A percentile compares a stretch with the other conserved stretches of the same genome.
Conservation (phyloP, 441 rosid genomes). For the Gossypium trilobum region DNA sequence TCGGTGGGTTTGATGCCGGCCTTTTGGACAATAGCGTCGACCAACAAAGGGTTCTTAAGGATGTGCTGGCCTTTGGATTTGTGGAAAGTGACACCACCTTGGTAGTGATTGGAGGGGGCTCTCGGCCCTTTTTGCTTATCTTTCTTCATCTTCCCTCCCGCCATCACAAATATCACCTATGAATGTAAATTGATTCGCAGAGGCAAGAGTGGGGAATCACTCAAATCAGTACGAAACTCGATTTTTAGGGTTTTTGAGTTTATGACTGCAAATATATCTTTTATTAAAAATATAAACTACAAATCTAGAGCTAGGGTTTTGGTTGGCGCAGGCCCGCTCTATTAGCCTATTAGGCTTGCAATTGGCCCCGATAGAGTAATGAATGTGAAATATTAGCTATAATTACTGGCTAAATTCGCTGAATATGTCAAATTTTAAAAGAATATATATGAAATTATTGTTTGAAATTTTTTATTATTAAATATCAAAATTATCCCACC, state of each 20-base stretch:
- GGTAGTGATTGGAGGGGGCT: slow-evolving; percentile 53
- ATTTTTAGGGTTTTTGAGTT: background rate
- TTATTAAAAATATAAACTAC: background rate
- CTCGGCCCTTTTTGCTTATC: slow-evolving; percentile 49
- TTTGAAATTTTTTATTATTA: too few relatives aligned
- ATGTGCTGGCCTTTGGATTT: slow-evolving; percentile 88
- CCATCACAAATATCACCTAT: slow-evolving; percentile 30
- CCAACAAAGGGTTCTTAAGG: slow-evolving; percentile 72
- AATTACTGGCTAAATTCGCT: too few relatives aligned
- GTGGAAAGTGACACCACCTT: slow-evolving; percentile 79
- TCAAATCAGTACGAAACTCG: background rate
- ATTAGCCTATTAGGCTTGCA: background rate
- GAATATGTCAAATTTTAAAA: too few relatives aligned
- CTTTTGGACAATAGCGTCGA: slow-evolving; percentile 71
- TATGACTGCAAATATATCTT: background rate
- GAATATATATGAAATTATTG: too few relatives aligned
- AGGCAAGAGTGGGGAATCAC: background rate
- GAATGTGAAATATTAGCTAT: too few relatives aligned
- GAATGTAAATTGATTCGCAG: background rate
- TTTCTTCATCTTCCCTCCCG: slow-evolving; percentile 76
- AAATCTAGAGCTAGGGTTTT: background rate
- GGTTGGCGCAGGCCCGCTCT: background rate
- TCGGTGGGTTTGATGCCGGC: slow-evolving; percentile 78
- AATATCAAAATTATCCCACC: too few relatives aligned
- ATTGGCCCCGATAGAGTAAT: background rate